Percentiles rank a stretch among this genome's conserved stretches.
Conservation (phyloP, 352 stramenopile species). For the Globisporangium nodosum region DNA sequence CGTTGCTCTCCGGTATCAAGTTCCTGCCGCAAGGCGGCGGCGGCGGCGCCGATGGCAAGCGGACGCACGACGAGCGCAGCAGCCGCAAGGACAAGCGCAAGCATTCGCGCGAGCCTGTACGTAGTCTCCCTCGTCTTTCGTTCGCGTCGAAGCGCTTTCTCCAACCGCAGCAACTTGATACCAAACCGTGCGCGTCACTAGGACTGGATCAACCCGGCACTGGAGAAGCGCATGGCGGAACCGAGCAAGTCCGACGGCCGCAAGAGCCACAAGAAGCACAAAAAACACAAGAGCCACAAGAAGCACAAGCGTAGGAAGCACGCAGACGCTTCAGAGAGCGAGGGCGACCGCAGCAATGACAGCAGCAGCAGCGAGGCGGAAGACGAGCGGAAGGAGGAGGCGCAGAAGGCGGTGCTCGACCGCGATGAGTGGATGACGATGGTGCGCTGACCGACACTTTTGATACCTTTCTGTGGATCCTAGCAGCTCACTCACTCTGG, state of each 20-base stretch:
- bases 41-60: conserved; percentile 16
- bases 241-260: background rate
- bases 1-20: conserved; percentile 62
- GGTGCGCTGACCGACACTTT: conserved; percentile 15
- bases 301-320: conserved; percentile 22
- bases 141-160: background rate
- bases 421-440: conserved; percentile 84
- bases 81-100: conserved; percentile 14
- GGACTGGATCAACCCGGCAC: conserved; percentile 37
- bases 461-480: background rate
- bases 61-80: conserved; percentile 9
- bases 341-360: conserved; percentile 10
- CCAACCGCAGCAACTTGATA: background rate
- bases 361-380: conserved; percentile 8
- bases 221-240: conserved; percentile 26
- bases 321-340: conserved; percentile 21
- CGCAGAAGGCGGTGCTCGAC: conserved; percentile 17
- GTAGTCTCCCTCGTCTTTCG: background rate
- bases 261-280: conserved; percentile 15
- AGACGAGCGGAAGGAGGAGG: background rate
- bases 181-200: background rate
- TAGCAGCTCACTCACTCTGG: background rate
- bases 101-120: conserved; percentile 2
- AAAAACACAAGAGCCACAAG: conserved; percentile 10
- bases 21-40: conserved; percentile 40